Percentiles rank a stretch among this genome's conserved stretches.
phyloP scores from a whole-genome alignment of 225 moss, liverwort and hornwort species.

The Lunularia cruciata region DNA sequence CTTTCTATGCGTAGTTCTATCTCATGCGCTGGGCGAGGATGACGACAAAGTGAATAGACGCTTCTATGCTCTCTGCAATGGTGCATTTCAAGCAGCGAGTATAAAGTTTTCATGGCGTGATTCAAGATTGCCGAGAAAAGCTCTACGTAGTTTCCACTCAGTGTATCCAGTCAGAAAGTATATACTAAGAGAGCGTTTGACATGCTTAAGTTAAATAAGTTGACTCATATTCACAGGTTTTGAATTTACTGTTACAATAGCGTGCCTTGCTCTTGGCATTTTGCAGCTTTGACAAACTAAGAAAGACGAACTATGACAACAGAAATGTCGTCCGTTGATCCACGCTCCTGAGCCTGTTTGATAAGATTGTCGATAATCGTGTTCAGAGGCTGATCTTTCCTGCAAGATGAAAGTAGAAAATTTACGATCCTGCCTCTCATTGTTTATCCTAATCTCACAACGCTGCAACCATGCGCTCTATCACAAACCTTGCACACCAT shows the following conservation, averaged over 20 bases:
- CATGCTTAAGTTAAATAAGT: background rate
- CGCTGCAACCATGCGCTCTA: background rate
- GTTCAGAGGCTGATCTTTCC: conserved; percentile 39
- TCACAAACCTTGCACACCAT: no score
- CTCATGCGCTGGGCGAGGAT: no score
- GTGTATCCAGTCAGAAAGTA: no score
- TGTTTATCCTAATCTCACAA: background rate
- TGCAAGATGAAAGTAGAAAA: conserved; percentile 18
- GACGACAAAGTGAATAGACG: no score
- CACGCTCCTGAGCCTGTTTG: conserved; percentile 40
- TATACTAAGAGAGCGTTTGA: background rate
- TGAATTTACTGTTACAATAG: background rate
- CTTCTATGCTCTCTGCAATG: no score
- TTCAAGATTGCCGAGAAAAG: no score
- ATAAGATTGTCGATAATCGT: conserved; percentile 23
- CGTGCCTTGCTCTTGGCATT: background rate
- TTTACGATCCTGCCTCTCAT: background rate
- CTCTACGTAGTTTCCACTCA: no score
- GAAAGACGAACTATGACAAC: conserved; percentile 40
- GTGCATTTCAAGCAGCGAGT: no score
- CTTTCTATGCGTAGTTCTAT: no score
- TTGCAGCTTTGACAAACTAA: background rate
- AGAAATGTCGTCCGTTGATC: conserved; percentile 50
- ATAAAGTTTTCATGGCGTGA: no score
- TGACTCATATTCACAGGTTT: background rate